Base-by-base conservation (phyloP, 1,284 basidiomycete species). In the Moesziomyces globuligerus region DNA sequence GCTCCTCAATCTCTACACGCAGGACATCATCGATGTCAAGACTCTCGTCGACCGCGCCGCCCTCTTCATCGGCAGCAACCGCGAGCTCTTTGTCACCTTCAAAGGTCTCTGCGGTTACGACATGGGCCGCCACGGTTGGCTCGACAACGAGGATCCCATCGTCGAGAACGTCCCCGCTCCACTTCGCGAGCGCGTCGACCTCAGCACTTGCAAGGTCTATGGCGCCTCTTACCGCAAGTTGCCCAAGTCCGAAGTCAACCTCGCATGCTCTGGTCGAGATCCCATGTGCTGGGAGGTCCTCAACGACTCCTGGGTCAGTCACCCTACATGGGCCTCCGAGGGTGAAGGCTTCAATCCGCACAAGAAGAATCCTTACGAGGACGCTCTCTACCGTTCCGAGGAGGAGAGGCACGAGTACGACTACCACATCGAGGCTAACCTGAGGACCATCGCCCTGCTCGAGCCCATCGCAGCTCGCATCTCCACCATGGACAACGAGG, bases 351-450 rank as follows among this genome's bases (percentile, higher is more conserved):
- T 98, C 84, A 88, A 93, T 58, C 88, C 94, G 6, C 93, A 97
- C 84, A 95, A 95, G 86, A 98, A 98, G 86, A 99, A 97, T 83
- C 87, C 89, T 3, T 98, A 92, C 83, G 96, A 98, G 84, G 94
- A 98, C 79, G 92, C 92, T 0, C 86, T 98, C 55, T 94, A 98
- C 85, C 92, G 92, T 83, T 91, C 92, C 74, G 96, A 99, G 83
- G 96, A 99, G 83, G 96, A 99, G 83, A 89, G 96, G 24, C 93
- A 98, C 85, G 96, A 98, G 84, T 98, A 94, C 83, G 94, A 97
- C 79, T 95, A 96, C 75, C 92, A 96, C 79, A 89, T 98, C 49
- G 94, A 98, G 81, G 93, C 91, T 38, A 90, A 98, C 77, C 85
- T 90, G 18, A 90, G 94, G 43, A 98, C 94, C 10, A 96, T 98